Conservation (phyloP, 805 yeast genomes). For the Ogataea dorogensis region DNA sequence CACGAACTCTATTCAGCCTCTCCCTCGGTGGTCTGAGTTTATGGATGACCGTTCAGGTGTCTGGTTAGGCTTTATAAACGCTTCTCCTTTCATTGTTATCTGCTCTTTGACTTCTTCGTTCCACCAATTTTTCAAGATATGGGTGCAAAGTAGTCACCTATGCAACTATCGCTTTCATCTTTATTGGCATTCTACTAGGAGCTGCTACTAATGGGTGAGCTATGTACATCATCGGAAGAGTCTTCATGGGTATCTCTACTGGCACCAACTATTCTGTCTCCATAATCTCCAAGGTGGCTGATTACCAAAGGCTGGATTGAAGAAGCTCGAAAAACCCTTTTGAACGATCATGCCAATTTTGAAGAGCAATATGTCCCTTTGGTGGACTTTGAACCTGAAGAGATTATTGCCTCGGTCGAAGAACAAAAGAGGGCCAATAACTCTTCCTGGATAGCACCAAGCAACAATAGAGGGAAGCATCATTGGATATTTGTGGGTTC, state of each 20-base stretch:
- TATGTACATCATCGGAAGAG: conserved; percentile 13
- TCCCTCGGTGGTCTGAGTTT: conserved; percentile 12
- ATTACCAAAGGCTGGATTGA: conserved; percentile 33
- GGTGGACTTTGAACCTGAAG: conserved; percentile 35
- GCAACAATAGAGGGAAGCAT: conserved; percentile 32
- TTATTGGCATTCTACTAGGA: conserved; percentile 13
- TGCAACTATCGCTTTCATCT: conserved; percentile 11
- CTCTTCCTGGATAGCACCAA: conserved; percentile 36
- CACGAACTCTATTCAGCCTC: conserved; percentile 19
- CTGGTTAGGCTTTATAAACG: conserved; percentile 18
- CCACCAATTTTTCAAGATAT: conserved; percentile 12
- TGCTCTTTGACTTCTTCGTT: conserved; percentile 15
- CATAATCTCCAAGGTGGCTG: conserved; percentile 39
- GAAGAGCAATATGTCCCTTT: conserved; percentile 30
- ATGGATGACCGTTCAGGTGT: conserved; percentile 18
- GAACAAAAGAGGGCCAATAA: conserved; percentile 25
- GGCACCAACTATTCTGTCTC: conserved; percentile 27
- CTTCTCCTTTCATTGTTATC: conserved; percentile 16
- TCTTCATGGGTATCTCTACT: conserved; percentile 14
- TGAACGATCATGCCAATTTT: conserved; percentile 20
- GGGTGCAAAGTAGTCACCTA: conserved; percentile 14
- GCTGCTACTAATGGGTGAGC: conserved; percentile 10
- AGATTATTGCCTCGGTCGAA: conserved; percentile 38
- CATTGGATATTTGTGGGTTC: conserved; percentile 35
- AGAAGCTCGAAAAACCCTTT: conserved; percentile 34